Evolutionary conservation across 805 yeast species (phyloP), one percentile per base, ranked within the genome.

Genomic region (Ogataea polymorpha): DNA sequence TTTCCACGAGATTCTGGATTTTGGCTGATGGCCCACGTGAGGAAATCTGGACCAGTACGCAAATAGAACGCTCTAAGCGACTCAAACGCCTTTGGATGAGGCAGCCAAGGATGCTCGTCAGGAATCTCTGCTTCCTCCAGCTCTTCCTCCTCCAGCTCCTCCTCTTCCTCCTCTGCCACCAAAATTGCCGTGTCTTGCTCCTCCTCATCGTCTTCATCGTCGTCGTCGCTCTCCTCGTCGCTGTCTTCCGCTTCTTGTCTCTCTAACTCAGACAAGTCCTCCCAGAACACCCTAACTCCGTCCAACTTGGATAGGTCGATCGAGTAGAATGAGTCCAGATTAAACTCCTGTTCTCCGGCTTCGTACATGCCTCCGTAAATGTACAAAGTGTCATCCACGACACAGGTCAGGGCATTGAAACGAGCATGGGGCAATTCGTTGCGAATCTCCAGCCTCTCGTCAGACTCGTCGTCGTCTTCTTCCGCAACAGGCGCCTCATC

Each of bases 31-130:
- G 95, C 87, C 97, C 98, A 91, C 59, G 88, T 88, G 53, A 91
- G 72, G 65, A 91, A 91, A 20, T 79, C 77, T 5, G 91, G 82
- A 43, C 96, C 95, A 1, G 95, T 80, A 56, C 96, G 82, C 16
- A 83, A 68, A 61, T 93, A 91, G 66, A 91, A 91, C 2, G 78
- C 81, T 51, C 96, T 79, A 45, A 91, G 69, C 2, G 78, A 67
- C 66, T 91, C 98, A 55, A 91, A 93, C 6, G 96, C 82, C 57
- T 90, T 89, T 25, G 99, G 99, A 61, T 90, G 97, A 35, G 98
- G 97, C 41, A 91, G 72, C 96, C 96, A 91, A 13, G 99, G 96
- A 60, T 96, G 78, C 32, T 83, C 85, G 63, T 91, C 99, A 13
- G 96, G 95, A 51, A 82, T 76, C 48, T 79, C 79, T 23, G 71